Evolutionary conservation across 352 stramenopile species (phyloP), one percentile per base, ranked within the genome.

Genomic region (Phytophthora litchii): DNA sequence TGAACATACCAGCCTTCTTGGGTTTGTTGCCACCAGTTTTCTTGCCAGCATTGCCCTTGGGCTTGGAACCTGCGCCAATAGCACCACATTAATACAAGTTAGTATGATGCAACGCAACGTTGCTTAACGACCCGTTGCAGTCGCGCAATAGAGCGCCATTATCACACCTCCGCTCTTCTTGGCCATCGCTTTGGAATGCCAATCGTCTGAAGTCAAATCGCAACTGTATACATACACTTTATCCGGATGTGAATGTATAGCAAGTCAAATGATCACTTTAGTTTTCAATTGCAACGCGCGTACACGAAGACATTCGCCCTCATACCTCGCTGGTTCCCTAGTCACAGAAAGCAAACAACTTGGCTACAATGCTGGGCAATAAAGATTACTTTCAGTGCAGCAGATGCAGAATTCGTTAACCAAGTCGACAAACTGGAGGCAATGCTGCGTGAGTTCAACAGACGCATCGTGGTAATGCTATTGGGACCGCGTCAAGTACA

Each of bases 1-100:
- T 88, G 64, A 88, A 92, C 70, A 79, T 74, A 13, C 69, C 68
- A 29, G 45, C 64, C 46, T 89, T 89, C 70, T 86, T 84, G 52
- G 70, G 54, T 61, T 89, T 90, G 20, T 67, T 79, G 21, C 64
- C 51, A 8, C 48, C 50, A 3, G 37, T 36, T 45, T 77, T 84
- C 70, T 92, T 90, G 43, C 65, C 40, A 4, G 36, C 59, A 66
- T 72, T 64, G 11, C 25, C 44, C 32, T 71, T 67, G 11, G 45
- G 13, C 45, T 62, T 68, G 3, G 44, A 46, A 37, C 50, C 67
- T 69, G 32, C 42, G 14, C 11, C 31, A 38, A 38, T 25, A 57
- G 3, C 20, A 45, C 5, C 17, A 31, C 41, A 37, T 31, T 13
- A 54, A 5, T n/a, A 42, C 1, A 11, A 36, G 14, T 59, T 3